Evolutionary conservation across 1,284 basidiomycete species (phyloP).

Genomic region (Malassezia vespertilionis): DNA sequence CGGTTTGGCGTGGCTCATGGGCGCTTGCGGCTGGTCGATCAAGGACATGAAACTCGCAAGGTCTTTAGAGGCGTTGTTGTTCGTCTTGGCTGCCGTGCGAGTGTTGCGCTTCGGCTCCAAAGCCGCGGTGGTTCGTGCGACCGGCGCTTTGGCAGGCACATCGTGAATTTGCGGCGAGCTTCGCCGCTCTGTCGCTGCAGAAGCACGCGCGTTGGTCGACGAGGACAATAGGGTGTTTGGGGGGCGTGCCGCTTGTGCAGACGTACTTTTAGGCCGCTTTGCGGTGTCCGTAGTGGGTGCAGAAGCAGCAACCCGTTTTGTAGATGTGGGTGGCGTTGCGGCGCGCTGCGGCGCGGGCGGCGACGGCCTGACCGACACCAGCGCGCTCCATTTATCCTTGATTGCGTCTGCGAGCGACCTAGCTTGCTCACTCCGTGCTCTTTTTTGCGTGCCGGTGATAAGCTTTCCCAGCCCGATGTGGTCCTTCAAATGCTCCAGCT

Average conservation of each 20-base stretch:
- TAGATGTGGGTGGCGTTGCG: too few relatives aligned
- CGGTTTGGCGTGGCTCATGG: neutral
- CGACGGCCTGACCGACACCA: conserved; percentile 11
- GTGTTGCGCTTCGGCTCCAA: conserved; percentile 2
- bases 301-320: neutral
- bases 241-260: neutral
- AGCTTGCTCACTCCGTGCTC: conserved; percentile 18
- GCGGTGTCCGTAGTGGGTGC: neutral
- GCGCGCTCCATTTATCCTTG: conserved; percentile 25
- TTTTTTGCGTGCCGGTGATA: conserved; percentile 23
- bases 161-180: conserved; percentile 8
- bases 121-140: neutral
- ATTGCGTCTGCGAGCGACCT: conserved; percentile 18
- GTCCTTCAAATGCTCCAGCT: conserved; percentile 25
- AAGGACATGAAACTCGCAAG: conserved; percentile 20
- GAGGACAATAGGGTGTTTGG: neutral
- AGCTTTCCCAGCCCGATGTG: conserved; percentile 27
- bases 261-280: conserved; percentile 7
- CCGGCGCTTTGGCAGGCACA: neutral
- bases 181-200: conserved; percentile 1
- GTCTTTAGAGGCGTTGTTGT: conserved; percentile 10
- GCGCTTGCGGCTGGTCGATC: conserved; percentile 14
- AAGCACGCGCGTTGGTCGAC: too few relatives aligned
- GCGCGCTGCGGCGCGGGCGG: neutral
- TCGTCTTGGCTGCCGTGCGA: neutral